Percentiles rank a stretch among this genome's conserved stretches.
Conservation (phyloP, 176 grass and related monocot species). For the Chloris gayana region DNA sequence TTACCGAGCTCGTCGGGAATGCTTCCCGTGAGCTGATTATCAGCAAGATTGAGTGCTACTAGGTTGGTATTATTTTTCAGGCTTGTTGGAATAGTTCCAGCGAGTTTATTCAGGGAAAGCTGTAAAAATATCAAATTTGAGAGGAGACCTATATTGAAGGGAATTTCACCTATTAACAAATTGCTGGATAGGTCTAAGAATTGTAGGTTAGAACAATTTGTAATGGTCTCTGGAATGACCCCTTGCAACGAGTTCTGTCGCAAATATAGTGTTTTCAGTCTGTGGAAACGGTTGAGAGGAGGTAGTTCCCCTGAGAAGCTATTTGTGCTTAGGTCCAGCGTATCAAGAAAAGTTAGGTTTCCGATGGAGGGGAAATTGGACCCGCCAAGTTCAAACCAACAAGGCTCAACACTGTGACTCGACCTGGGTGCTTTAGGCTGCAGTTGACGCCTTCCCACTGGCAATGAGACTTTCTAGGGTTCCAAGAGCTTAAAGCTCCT, state of each 20-base stretch:
- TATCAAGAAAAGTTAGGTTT: background rate
- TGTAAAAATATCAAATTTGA: background rate
- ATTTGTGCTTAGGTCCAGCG: background rate
- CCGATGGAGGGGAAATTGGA: background rate
- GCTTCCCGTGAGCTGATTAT: background rate
- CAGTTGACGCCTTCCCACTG: background rate
- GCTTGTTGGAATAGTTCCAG: constrained; percentile 15
- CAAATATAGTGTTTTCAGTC: background rate
- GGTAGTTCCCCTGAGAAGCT: background rate
- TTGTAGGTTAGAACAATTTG: constrained; percentile 1
- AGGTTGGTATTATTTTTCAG: constrained; percentile 8
- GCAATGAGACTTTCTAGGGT: background rate
- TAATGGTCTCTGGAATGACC: background rate
- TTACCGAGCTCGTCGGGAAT: background rate
- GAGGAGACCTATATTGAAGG: background rate
- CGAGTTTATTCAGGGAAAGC: constrained; percentile 6
- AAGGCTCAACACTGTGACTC: background rate
- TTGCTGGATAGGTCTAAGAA: background rate
- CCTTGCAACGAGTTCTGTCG: background rate
- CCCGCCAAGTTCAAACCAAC: fast-evolving
- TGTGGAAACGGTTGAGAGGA: background rate
- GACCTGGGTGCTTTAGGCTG: background rate
- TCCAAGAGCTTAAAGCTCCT: background rate
- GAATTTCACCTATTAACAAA: background rate
- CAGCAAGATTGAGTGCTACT: background rate